Evolutionary conservation across 2,329 filamentous ascomycete species (phyloP).

Genomic region (Exophiala spinifera): DNA sequence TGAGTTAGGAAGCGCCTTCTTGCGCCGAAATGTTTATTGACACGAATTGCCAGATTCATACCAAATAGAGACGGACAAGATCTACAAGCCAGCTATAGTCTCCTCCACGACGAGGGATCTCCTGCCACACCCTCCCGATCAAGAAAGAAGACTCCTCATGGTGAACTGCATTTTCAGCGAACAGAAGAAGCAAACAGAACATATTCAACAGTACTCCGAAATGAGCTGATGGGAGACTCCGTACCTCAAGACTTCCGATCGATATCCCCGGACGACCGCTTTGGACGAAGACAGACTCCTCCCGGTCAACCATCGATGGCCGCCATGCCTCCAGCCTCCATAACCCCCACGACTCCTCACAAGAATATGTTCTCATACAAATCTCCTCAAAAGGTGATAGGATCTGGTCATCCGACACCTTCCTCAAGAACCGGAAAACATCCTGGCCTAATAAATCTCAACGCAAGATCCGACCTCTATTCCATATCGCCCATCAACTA

Average conservation of each 20-base stretch:
- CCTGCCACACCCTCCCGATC: conserved; percentile 84
- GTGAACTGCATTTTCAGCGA: conserved; percentile 85
- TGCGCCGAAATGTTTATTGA: conserved; percentile 9
- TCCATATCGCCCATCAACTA: conserved; percentile 91
- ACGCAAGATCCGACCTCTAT: conserved; percentile 89
- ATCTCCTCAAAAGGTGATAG: conserved; percentile 65
- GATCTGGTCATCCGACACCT: conserved; percentile 80
- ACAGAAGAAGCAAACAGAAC: conserved; percentile 94
- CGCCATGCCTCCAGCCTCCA: conserved; percentile 64
- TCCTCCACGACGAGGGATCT: conserved; percentile 88
- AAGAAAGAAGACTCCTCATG: conserved; percentile 80
- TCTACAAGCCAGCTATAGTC: conserved; percentile 84
- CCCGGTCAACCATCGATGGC: conserved; percentile 63
- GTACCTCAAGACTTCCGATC: conserved; percentile 71
- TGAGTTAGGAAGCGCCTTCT: conserved; percentile 36
- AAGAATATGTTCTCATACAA: conserved; percentile 96
- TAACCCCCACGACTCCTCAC: conserved; percentile 91
- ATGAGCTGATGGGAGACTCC: conserved; percentile 87
- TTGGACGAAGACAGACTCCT: conserved; percentile 73
- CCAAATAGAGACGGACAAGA: conserved; percentile 92
- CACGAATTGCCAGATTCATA: conserved; percentile 68
- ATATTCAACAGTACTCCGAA: conserved; percentile 80
- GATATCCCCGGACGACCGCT: conserved; percentile 26
- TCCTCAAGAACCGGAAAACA: conserved; percentile 79
- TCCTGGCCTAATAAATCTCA: conserved; percentile 72